Percentiles rank a stretch among this genome's conserved stretches.
Conservation (phyloP, 352 stramenopile genomes). For the Phytophthora pisi region DNA sequence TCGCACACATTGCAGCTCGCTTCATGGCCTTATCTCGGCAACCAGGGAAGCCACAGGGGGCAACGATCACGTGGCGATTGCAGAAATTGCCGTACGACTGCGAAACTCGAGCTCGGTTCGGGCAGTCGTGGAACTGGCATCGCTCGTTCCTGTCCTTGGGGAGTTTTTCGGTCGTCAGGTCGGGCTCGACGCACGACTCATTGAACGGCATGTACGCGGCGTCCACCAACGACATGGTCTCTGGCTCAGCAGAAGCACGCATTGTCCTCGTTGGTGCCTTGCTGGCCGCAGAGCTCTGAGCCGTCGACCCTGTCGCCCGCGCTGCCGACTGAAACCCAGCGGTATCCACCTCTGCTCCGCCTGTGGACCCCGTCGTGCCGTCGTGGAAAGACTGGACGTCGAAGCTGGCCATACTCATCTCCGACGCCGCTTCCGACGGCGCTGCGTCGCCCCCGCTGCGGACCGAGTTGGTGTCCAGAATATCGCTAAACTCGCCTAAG, state of each 20-base stretch:
- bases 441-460: conserved; percentile 4
- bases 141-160: conserved; percentile 65
- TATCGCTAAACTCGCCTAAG: conserved; percentile 45
- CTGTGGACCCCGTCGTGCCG: conserved; percentile 13
- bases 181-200: conserved; percentile 48
- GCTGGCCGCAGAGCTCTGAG: background rate
- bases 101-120: conserved; percentile 76
- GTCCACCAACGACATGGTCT: conserved; percentile 21
- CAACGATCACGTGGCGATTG: conserved; percentile 87
- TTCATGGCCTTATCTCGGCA: conserved; percentile 78
- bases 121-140: conserved; percentile 78
- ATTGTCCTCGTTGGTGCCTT: background rate
- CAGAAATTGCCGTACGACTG: conserved; percentile 86
- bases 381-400: conserved; percentile 46
- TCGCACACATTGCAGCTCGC: conserved; percentile 72
- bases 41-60: conserved; percentile 84
- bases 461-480: conserved; percentile 31
- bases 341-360: background rate
- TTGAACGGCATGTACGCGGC: conserved; percentile 52
- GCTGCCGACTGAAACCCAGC: conserved; percentile 4
- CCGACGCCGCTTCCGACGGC: conserved; percentile 24
- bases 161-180: conserved; percentile 63
- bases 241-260: conserved; percentile 6
- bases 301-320: background rate
- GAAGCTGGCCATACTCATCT: conserved; percentile 43